These are phyloP conservation scores for Penicillium occitanis DNA, from an alignment of 2,329 filamentous ascomycete species.

Conservation along the genomic window DNA sequence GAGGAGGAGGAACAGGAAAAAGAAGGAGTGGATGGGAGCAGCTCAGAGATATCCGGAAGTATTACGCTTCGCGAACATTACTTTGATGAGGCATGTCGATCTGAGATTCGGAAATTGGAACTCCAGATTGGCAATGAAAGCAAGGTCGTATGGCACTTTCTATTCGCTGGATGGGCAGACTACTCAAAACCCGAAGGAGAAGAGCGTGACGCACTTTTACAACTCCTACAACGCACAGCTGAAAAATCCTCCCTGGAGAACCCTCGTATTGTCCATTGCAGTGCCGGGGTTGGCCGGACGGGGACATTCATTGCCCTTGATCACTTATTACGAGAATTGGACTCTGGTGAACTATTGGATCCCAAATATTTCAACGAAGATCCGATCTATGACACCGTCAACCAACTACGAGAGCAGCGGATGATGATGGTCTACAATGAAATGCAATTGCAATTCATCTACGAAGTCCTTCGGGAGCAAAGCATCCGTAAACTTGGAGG, in stretches of 20 bases:
- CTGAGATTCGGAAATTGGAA: conserved; percentile 71
- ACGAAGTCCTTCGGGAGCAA: conserved; percentile 73
- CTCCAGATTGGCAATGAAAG: conserved; percentile 53
- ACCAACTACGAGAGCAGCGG: conserved; percentile 78
- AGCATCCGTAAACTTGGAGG: conserved; percentile 35
- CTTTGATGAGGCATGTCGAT: conserved; percentile 59
- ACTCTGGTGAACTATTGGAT: conserved; percentile 66
- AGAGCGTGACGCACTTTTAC: conserved; percentile 52
- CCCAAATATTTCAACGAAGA: conserved; percentile 58
- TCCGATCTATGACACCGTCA: conserved; percentile 74
- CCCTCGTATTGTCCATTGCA: conserved; percentile 82
- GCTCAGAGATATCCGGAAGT: conserved; percentile 63
- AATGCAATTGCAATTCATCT: conserved; percentile 80
- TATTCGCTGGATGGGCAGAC: conserved; percentile 88
- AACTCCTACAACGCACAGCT: conserved; percentile 51
- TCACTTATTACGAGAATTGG: conserved; percentile 79
- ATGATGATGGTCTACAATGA: conserved; percentile 95
- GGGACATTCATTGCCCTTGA: conserved; percentile 97
- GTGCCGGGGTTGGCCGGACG: conserved; percentile 88
- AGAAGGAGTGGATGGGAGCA: conserved; percentile 64
- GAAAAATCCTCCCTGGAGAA: conserved; percentile 54
- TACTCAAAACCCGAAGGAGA: conserved; percentile 71
- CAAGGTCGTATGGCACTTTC: conserved; percentile 75
- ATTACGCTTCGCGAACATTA: conserved; percentile 61
- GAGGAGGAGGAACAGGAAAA: conserved; percentile 60